Base-by-base conservation (phyloP, 2,329 filamentous ascomycete species). In the Ambrosiella xylebori region DNA sequence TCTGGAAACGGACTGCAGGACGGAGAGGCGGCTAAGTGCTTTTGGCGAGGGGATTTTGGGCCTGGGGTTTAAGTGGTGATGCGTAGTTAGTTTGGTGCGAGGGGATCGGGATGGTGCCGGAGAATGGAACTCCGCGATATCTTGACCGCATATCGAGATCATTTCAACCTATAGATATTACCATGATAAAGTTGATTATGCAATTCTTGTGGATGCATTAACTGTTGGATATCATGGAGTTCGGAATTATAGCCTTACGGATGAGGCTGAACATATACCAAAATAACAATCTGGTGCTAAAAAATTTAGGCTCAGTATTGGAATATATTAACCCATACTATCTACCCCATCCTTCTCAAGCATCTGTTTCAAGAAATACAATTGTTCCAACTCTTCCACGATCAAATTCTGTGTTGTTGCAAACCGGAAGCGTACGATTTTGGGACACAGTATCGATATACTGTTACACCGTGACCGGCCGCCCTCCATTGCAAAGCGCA, bases 41-140 rank as follows among this genome's bases (percentile, higher is more conserved):
- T 27, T 27, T 27, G 27, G 27, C 3, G 4, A 27, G 27, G 27
- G 27, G 27, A 27, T 8, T 45, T 1, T 44, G 13, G 40, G 41
- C 44, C 38, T 12, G 36, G 12, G 38, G 12, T 44, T 52, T 35
- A 35, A 52, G 4, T 35, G 50, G 12, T 51, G 19, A 52, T 52
- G 19, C n/a, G 27, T 5, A 39, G 51, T 15, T 17, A 8, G 51
- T 15, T 17, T 8, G 39, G n/a, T 41, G 6, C 11, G n/a, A 12
- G 5, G 39, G 11, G 39, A 41, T 41, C 39, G n/a, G 15, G 17
- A n/a, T 17, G 6, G 19, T 39, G 15, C 17, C 17, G 7, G 39
- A 52, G 19, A 27, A 3, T 55, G 53, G 53, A 55, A 55, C 53
- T 55, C 39, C 17, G 38, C 38, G 44, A 55, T 41, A 44, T 35